Conservation (phyloP, 495 filamentous ascomycete genomes). For the Terfezia boudieri region DNA sequence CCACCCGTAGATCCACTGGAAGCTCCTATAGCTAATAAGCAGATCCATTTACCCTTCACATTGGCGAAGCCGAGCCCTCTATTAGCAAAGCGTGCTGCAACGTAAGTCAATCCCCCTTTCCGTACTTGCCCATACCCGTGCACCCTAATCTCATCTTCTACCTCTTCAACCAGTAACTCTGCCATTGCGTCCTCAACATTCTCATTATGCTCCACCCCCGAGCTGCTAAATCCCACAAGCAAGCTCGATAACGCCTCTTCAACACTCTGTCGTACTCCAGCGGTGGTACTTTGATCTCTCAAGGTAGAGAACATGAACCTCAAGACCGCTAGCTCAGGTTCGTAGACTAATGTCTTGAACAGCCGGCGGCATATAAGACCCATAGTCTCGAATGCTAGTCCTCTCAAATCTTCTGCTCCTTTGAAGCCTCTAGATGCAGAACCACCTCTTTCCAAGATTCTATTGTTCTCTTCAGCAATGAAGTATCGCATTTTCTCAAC, state of each 20-base stretch:
- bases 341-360: not conserved
- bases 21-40: conserved; percentile 54
- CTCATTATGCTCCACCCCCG: conserved; percentile 14
- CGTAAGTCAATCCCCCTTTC: conserved; percentile 40
- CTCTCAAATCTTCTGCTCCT: conserved; percentile 43
- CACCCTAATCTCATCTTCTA: conserved; percentile 22
- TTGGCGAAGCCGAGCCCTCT: conserved; percentile 64
- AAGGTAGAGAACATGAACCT: conserved; percentile 46
- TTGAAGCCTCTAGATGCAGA: conserved; percentile 2
- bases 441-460: not conserved
- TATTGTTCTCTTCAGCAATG: not conserved
- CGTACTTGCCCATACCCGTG: conserved; percentile 19
- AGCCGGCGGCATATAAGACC: conserved; percentile 43
- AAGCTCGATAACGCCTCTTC: conserved; percentile 72
- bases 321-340: conserved; percentile 32
- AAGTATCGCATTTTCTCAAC: conserved; percentile 46
- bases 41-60: conserved; percentile 62
- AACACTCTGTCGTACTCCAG: conserved; percentile 47
- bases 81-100: conserved; percentile 75
- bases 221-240: conserved; percentile 28
- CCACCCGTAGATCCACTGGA: conserved; percentile 23
- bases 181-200: conserved; percentile 21
- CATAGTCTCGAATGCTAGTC: conserved; percentile 62
- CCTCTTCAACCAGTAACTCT: conserved; percentile 42
- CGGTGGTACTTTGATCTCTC: conserved; percentile 52